phyloP scores from a whole-genome alignment of 1,139 yeast genomes.

The Saccharomyces hybrid region DNA sequence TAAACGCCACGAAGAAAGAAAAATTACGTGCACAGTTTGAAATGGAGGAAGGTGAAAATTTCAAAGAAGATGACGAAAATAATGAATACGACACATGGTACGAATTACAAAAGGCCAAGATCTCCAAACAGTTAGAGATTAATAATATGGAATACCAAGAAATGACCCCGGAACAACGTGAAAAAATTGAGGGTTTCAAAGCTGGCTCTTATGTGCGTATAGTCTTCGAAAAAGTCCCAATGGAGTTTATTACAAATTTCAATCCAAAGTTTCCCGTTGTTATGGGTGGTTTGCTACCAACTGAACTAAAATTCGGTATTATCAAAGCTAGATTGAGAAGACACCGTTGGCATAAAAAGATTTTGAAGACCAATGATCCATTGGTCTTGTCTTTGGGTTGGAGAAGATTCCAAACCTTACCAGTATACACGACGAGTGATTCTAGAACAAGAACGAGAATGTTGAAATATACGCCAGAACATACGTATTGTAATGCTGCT shows the following conservation, averaged over 20 bases:
- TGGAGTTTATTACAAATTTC: conserved; percentile 82
- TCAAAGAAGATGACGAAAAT: conserved; percentile 67
- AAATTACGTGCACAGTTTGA: conserved; percentile 82
- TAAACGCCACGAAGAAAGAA: conserved; percentile 85
- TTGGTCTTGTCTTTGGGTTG: conserved; percentile 89
- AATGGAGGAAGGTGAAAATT: conserved; percentile 73
- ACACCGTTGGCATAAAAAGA: conserved; percentile 98
- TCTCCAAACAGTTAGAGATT: conserved; percentile 92
- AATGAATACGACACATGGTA: conserved; percentile 91
- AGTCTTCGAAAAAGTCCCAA: conserved; percentile 76
- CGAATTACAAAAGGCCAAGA: conserved; percentile 91
- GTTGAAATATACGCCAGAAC: conserved; percentile 98
- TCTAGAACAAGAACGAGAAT: conserved; percentile 95
- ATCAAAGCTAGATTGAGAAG: conserved; percentile 90
- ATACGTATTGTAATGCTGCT: conserved; percentile 91
- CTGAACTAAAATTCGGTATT: conserved; percentile 89
- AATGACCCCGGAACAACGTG: conserved; percentile 68
- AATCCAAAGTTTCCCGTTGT: conserved; percentile 80
- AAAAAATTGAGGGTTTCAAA: conserved; percentile 80
- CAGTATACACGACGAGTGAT: conserved; percentile 92
- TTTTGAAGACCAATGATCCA: conserved; percentile 92
- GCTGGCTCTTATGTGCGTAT: conserved; percentile 93
- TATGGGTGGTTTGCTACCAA: conserved; percentile 81
- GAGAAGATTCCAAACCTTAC: conserved; percentile 96
- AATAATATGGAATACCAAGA: conserved; percentile 71